Base-by-base conservation (phyloP, 2,329 filamentous ascomycete genomes). In the Massarina eburnea region DNA sequence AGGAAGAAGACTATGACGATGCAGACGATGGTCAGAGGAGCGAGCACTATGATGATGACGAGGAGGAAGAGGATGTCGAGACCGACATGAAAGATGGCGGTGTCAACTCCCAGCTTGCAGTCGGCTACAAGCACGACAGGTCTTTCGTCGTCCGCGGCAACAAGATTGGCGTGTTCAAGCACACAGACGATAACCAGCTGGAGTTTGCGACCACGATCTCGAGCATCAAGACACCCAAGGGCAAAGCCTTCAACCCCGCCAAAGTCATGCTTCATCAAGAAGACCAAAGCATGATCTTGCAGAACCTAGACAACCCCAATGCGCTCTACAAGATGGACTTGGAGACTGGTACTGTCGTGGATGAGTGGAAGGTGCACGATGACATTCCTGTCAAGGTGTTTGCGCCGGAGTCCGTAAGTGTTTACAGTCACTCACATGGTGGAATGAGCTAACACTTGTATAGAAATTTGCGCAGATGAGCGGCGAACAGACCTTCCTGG, bases 151-250 rank as follows among this genome's bases (percentile, higher is more conserved):
- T 99, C 34, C 87, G 94, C 53, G 94, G 94, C 24, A 94, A 91
- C 59, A 96, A 97, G 80, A 99, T 99, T 68, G 94, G 94, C 43
- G 94, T 99, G 32, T 99, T 99, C 81, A 97, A 95, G 71, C 94
- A 99, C 66, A 96, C 91, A 0, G 79, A 85, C 1, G 89, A 95
- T 73, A 95, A 97, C 68, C 86, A 92, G 55, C 80, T 99, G 14
- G 89, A 97, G 67, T 99, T 97, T 71, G 90, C 90, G 10, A 99
- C 94, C 49, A 97, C 91, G 55, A 99, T 99, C 62, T 96, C 90
- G 50, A 96, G 95, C 72, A 89, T 99, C 40, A 85, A 91, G 68
- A 96, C 92, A 0, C 89, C 91, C 2, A 82, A 83, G 35, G 94
- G 94, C 59, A 68, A 68, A 42, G 78, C 91, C 0, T 96, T 99